These are phyloP conservation scores for Letharia lupina DNA, from an alignment of 495 filamentous ascomycete genomes.

Conservation along the genomic window DNA sequence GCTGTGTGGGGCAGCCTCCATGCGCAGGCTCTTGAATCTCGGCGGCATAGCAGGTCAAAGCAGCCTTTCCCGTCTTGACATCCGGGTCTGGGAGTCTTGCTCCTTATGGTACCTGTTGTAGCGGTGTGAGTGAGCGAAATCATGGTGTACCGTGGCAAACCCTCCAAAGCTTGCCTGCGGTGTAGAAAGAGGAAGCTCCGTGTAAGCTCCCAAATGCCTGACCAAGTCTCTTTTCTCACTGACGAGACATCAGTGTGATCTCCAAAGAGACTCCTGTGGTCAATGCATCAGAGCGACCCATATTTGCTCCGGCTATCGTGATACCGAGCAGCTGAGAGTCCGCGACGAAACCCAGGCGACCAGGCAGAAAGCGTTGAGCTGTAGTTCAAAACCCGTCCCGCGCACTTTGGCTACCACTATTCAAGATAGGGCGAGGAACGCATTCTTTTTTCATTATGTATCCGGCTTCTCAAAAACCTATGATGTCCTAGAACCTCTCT, in stretches of 20 bases:
- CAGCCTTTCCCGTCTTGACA: no score
- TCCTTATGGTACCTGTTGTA: background rate
- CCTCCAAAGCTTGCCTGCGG: conserved; percentile 17
- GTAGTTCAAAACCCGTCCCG: background rate
- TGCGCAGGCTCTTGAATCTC: no score
- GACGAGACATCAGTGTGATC: conserved; percentile 16
- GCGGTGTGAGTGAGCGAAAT: background rate
- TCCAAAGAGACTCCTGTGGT: conserved; percentile 21
- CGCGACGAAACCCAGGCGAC: conserved; percentile 6
- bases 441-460: conserved; percentile 27
- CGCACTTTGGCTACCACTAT: background rate
- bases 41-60: no score
- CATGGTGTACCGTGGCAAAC: conserved; percentile 20
- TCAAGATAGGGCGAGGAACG: conserved; percentile 20
- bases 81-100: no score
- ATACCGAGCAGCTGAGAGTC: conserved; percentile 7
- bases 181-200: conserved; percentile 20
- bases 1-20: no score
- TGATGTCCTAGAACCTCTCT: conserved; percentile 23
- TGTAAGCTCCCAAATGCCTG: background rate
- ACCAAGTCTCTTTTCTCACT: background rate
- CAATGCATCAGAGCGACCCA: conserved; percentile 27
- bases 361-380: background rate
- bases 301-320: conserved; percentile 15
- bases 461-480: conserved; percentile 24